Base-by-base conservation (phyloP, 2,329 filamentous ascomycete species). In the Penicillium crustosum region DNA sequence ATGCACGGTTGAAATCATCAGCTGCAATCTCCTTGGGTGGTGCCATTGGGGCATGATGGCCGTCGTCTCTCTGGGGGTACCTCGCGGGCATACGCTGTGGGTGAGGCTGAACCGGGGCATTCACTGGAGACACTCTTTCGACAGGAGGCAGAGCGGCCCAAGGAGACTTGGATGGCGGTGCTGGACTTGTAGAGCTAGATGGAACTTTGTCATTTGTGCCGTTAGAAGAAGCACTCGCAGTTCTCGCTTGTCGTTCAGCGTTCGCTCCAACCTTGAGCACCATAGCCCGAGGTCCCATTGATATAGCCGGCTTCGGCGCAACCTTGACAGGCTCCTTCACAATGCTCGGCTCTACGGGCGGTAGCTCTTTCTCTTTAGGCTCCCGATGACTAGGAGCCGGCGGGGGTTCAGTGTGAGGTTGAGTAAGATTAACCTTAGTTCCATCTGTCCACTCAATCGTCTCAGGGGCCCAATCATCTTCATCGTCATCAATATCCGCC, bases 1-100 rank as follows among this genome's bases (percentile, higher is more conserved):
- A 96, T 35, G 88, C 86, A 61, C 94, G 85, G 72, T 89, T 95
- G 70, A 97, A 97, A 64, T 96, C 93, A 73, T 97, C 94, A 0
- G 93, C 90, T 6, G 92, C 91, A 62, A 97, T 96, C 71, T 97
- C 93, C 69, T 91, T 91, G 0, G 89, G 83, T 25, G 80, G 79
- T 80, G 80, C 19, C 80, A 48, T 31, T 29, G 47, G 31, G 21
- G 39, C 81, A 50, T 81, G 80, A 19, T 79, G 78, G 53, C 78
- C 78, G 60, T 87, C 86, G 57, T 82, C 79, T 6, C 80, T 78
- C 54, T 83, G 81, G 12, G 79, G 73, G 62, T 91, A 87, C 67
- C 80, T 82, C 23, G 79, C 75, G 57, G 81, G 75, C 61, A 81
- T 81, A 29, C 85, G 82, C 65, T 78, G 69, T 47, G 72, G 74